Evolutionary conservation across 2,329 filamentous ascomycete species (phyloP).

Genomic region (Lasiodiplodia sp.): DNA sequence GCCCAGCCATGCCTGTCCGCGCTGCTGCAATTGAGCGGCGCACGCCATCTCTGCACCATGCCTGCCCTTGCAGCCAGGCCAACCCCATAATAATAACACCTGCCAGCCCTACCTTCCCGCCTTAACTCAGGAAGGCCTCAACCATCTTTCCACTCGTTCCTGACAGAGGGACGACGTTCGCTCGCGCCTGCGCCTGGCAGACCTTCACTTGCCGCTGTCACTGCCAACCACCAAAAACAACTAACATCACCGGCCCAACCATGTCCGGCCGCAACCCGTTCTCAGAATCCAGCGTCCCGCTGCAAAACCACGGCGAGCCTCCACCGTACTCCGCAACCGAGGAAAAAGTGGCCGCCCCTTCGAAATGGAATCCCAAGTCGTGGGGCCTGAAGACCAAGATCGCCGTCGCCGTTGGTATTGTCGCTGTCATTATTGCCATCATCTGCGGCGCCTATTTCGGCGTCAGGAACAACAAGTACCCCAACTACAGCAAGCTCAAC

Average conservation of each 20-base stretch:
- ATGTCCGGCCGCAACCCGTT: conserved; percentile 4
- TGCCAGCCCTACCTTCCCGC: background rate
- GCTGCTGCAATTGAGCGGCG: background rate
- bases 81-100: background rate
- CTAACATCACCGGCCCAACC: background rate
- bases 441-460: conserved; percentile 59
- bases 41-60: conserved; percentile 1
- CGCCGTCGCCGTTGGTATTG: conserved; percentile 64
- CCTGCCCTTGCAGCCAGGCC: conserved; percentile 19
- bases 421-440: conserved; percentile 54
- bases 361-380: conserved; percentile 29
- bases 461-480: conserved; percentile 17
- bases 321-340: conserved; percentile 19
- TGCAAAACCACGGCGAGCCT: conserved; percentile 10
- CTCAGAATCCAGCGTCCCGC: conserved; percentile 12
- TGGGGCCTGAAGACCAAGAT: conserved; percentile 53
- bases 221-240: background rate
- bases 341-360: background rate
- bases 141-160: background rate
- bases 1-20: background rate
- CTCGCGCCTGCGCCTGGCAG: background rate
- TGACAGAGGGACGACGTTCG: background rate
- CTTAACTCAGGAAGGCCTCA: conserved; percentile 2
- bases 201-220: background rate
- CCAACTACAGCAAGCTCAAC: conserved; percentile 29